A percentile compares a stretch with the other conserved stretches of the same genome.
These are phyloP conservation scores for Rhododendron molle DNA, from an alignment of 148 eudicot genomes.

Conservation along the genomic window DNA sequence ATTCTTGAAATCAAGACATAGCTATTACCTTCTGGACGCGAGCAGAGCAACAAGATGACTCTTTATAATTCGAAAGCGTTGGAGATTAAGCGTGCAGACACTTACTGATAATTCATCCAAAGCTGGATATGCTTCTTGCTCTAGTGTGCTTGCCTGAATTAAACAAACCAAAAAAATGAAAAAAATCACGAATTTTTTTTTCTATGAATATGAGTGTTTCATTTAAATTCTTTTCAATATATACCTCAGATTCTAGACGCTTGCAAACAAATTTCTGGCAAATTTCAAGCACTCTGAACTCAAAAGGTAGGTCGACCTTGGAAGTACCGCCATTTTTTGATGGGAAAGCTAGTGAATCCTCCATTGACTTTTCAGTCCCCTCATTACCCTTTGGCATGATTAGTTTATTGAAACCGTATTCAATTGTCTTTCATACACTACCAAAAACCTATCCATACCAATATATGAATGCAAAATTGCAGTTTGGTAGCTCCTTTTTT, in stretches of 20 bases:
- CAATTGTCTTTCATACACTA: too few species aligned
- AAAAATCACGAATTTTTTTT: neutral
- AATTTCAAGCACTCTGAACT: slow-evolving; percentile 9
- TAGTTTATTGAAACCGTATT: neutral
- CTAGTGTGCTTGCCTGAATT: slow-evolving; percentile 20
- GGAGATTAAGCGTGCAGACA: slow-evolving; percentile 35
- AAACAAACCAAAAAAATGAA: neutral
- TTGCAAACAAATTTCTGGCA: slow-evolving; percentile 1
- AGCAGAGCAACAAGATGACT: slow-evolving; percentile 40
- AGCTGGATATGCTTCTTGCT: slow-evolving; percentile 45
- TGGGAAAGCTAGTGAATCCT: neutral
- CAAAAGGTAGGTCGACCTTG: neutral
- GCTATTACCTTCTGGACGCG: slow-evolving; percentile 42
- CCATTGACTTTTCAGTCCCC: neutral
- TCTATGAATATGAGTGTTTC: neutral
- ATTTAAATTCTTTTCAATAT: neutral
- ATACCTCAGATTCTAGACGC: slow-evolving; percentile 3
- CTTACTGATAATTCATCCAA: slow-evolving; percentile 36
- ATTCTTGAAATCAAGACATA: neutral
- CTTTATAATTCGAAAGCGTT: slow-evolving; percentile 42
- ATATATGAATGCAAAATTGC: too few species aligned
- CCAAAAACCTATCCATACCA: too few species aligned
- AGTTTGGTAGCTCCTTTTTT: too few species aligned
- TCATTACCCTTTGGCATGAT: neutral
- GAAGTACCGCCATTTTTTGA: neutral